A percentile compares a stretch with the other conserved stretches of the same genome.
Evolutionary conservation across 306 rosid genomes (phyloP).

Genomic region (Boehmeria nivea): DNA sequence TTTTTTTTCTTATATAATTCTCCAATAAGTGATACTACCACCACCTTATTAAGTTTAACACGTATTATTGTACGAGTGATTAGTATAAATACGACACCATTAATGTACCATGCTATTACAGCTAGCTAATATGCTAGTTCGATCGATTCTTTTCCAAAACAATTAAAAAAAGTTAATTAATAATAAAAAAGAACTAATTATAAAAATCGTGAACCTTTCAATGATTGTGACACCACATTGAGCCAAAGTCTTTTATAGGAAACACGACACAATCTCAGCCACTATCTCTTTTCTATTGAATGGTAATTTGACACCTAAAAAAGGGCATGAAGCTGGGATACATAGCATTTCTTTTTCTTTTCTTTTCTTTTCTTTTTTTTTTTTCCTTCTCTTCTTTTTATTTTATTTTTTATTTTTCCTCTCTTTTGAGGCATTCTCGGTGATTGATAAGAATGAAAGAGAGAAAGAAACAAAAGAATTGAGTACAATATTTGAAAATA

Average conservation of each 20-base stretch:
- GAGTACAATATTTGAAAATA: background rate
- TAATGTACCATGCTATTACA: too few species aligned
- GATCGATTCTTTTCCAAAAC: background rate
- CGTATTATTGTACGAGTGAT: background rate
- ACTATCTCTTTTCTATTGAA: slow-evolving; percentile 28
- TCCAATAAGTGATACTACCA: too few species aligned
- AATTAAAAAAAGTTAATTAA: background rate
- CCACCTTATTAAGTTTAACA: background rate
- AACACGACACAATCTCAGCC: slow-evolving; percentile 44
- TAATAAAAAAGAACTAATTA: background rate
- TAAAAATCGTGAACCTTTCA: slow-evolving; percentile 9
- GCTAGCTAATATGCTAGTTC: too few species aligned
- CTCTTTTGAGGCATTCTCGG: slow-evolving; percentile 16
- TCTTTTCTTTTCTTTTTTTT: background rate
- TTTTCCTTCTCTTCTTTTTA: background rate
- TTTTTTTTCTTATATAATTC: background rate
- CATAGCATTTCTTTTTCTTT: slow-evolving; percentile 1
- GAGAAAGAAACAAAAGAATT: slow-evolving; percentile 4
- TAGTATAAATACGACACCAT: background rate
- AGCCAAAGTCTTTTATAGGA: slow-evolving; percentile 25
- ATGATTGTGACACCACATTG: slow-evolving; percentile 37
- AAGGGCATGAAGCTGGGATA: slow-evolving; percentile 7
- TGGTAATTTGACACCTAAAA: slow-evolving; percentile 36
- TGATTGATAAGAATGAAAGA: background rate
- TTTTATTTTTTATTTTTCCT: background rate